Evolutionary conservation across 2,329 filamentous ascomycete species (phyloP).

Genomic region (Alternaria panax): DNA sequence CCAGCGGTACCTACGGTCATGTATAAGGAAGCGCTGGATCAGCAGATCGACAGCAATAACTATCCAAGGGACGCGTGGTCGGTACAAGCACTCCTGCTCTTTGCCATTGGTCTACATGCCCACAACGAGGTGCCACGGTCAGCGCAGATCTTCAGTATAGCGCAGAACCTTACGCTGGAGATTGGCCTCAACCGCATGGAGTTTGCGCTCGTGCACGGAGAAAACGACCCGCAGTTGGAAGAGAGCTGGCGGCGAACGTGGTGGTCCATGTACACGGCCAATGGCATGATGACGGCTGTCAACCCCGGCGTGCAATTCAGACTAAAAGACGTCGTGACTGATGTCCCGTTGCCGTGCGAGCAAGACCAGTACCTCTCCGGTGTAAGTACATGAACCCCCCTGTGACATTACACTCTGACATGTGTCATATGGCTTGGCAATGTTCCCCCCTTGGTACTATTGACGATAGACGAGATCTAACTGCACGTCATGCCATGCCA

Average conservation of each 20-base stretch:
- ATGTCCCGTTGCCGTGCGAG: constrained; percentile 81
- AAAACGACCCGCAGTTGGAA: constrained; percentile 72
- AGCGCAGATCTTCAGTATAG: constrained; percentile 69
- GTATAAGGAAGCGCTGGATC: constrained; percentile 52
- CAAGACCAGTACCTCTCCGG: constrained; percentile 70
- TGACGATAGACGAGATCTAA: constrained; percentile 1
- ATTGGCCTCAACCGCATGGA: constrained; percentile 76
- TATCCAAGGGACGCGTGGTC: constrained; percentile 58
- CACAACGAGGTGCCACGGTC: constrained; percentile 75
- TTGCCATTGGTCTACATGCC: constrained; percentile 80
- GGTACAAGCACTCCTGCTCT: constrained; percentile 79
- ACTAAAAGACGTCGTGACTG: constrained; percentile 70
- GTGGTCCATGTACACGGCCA: constrained; percentile 86
- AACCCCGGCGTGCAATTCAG: constrained; percentile 74
- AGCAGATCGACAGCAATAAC: constrained; percentile 40
- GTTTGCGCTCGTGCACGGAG: constrained; percentile 70
- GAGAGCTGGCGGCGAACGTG: constrained; percentile 89
- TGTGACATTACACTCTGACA: not conserved
- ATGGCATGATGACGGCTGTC: constrained; percentile 84
- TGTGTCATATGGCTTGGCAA: constrained; percentile 20
- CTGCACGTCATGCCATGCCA: not conserved
- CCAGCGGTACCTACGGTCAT: constrained; percentile 54
- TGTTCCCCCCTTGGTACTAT: constrained; percentile 16
- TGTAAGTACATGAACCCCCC: constrained; percentile 35
- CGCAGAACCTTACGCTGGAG: constrained; percentile 75